Percentiles rank a stretch among this genome's conserved stretches.
phyloP scores from a whole-genome alignment of 2,329 filamentous ascomycete species.

The Ophiostoma ips region DNA sequence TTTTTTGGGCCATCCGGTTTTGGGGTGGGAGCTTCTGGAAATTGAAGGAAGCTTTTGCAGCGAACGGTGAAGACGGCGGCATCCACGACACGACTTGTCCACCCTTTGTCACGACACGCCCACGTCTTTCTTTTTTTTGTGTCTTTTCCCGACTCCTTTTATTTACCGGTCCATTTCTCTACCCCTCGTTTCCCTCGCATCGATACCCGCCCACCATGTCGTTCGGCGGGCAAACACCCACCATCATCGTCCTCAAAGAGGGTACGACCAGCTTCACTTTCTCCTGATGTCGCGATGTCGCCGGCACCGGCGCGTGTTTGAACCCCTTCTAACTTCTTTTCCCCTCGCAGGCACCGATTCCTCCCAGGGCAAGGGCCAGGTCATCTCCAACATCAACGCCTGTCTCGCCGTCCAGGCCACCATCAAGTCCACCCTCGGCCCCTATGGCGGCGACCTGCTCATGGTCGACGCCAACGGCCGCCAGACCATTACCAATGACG shows the following conservation, averaged over 20 bases:
- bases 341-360: slow-evolving; percentile 68
- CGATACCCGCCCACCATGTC: slow-evolving; percentile 48
- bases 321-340: slow-evolving; percentile 9
- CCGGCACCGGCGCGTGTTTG: slow-evolving; percentile 23
- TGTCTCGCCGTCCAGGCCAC: slow-evolving; percentile 91
- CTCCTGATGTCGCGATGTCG: neutral
- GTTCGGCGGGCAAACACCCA: slow-evolving; percentile 93
- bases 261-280: slow-evolving; percentile 35
- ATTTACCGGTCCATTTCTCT: neutral
- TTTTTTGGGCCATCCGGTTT: neutral
- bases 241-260: slow-evolving; percentile 96
- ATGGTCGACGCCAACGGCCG: slow-evolving; percentile 90
- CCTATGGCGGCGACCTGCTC: slow-evolving; percentile 91
- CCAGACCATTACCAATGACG: slow-evolving; percentile 98
- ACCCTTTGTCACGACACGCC: neutral
- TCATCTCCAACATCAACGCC: slow-evolving; percentile 96
- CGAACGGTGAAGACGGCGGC: slow-evolving; percentile 1
- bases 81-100: neutral
- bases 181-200: neutral
- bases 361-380: slow-evolving; percentile 92
- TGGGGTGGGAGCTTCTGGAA: slow-evolving; percentile 1
- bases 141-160: neutral
- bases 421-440: slow-evolving; percentile 89
- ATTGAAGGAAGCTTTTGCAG: slow-evolving; percentile 1
- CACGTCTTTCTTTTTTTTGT: neutral